Base-by-base conservation (phyloP, 805 yeast genomes). In the Hermanozyma aechmeae region DNA sequence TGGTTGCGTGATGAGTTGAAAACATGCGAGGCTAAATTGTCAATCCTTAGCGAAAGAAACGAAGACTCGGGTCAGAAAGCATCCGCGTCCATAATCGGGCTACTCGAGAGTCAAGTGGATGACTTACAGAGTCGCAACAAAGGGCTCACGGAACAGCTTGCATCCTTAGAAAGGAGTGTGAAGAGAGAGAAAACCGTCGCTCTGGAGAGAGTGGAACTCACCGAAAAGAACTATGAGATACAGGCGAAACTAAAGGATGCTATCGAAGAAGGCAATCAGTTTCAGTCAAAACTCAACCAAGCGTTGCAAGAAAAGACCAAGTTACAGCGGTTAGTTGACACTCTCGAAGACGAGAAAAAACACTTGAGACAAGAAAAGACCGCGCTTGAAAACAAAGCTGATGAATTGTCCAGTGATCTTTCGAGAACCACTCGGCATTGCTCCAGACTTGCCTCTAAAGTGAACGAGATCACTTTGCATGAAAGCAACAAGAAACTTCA, bases 261-360 rank as follows among this genome's bases (percentile, higher is more conserved):
- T 17, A 10, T 17, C 9, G 9, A 10, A 7, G 20, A n/a, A n/a
- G n/a, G n/a, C n/a, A n/a, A n/a, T n/a, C n/a, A 23, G 16, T 23
- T 26, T 24, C 13, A 16, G 8, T 14, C 14, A 12, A 26, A 26
- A 21, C 21, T 11, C 19, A 16, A 12, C 15, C 10, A 13, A 19
- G 29, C 25, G n/a, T 36, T 14, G 19, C 32, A 32, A 8, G 58
- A 53, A 13, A 43, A 52, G 18, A 35, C 40, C 15, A 51, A 53
- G 13, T 39, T 60, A 14, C 50, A 51, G 22, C 44, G 43, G 5
- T 28, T 46, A 3, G 40, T 51, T 15, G 37, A 42, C 7, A 46
- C 47, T 6, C 41, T 56, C 21, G 66, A 61, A 23, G 47, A 42
- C 4, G 55, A 50, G 12, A 54, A 49, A 30, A 39, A 40, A n/a